Conservation (phyloP, 2,329 filamentous ascomycete species). For the Aspergillus sp. region DNA sequence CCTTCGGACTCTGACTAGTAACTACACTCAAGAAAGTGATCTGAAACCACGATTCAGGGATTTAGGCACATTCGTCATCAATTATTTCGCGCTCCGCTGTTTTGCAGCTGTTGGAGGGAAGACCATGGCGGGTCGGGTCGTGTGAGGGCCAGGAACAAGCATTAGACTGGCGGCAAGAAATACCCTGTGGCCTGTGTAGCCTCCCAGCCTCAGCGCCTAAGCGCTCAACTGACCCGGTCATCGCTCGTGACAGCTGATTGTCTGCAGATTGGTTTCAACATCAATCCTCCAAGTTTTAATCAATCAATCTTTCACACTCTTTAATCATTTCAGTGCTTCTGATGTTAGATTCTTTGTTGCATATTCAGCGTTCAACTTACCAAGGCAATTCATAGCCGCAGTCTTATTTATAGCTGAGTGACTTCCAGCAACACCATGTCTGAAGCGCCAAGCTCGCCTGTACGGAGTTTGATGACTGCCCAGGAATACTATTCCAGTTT, state of each 20-base stretch:
- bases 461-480: constrained; percentile 18
- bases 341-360: not conserved
- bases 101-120: not conserved
- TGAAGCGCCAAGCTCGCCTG: constrained; percentile 3
- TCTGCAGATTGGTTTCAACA: not conserved
- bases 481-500: constrained; percentile 35
- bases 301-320: not conserved
- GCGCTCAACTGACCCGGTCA: constrained; percentile 13
- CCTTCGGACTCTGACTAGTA: too few species aligned
- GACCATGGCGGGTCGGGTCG: not conserved
- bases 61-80: not conserved
- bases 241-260: not conserved
- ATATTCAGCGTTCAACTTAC: not conserved
- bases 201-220: not conserved
- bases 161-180: constrained; percentile 2
- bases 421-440: constrained; percentile 10
- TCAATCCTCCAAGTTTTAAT: not conserved
- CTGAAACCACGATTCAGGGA: too few species aligned
- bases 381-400: too few species aligned
- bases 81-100: not conserved
- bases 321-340: not conserved
- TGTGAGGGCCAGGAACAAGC: not conserved
- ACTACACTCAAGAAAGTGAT: too few species aligned
- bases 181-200: not conserved
- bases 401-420: too few species aligned